Evolutionary conservation across 768 basidiomycete species (phyloP).

Genomic region (Glaciozyma antarctica): DNA sequence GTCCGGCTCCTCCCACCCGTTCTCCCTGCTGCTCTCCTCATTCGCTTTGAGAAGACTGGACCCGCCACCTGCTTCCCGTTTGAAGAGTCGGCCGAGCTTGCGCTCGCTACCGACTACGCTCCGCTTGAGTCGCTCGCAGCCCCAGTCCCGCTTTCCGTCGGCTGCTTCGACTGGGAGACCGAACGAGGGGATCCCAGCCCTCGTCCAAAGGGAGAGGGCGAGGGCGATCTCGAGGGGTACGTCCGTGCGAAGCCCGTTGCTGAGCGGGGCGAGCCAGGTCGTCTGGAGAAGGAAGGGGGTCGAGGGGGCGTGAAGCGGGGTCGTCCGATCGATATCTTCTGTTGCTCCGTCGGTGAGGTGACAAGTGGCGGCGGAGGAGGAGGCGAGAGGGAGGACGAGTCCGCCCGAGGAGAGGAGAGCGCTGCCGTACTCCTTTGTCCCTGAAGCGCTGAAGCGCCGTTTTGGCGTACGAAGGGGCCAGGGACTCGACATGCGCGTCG

Average conservation of each 20-base stretch:
- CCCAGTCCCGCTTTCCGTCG: neutral
- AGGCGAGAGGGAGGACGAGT: slow-evolving; percentile 3
- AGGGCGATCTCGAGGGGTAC: slow-evolving; percentile 16
- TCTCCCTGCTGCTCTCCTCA: neutral
- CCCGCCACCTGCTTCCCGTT: neutral
- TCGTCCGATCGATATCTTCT: neutral
- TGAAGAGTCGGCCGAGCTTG: neutral
- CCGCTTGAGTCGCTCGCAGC: slow-evolving; percentile 8
- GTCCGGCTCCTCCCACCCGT: neutral
- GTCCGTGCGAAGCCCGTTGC: slow-evolving; percentile 7
- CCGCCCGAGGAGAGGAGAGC: slow-evolving; percentile 22
- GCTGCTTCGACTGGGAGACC: slow-evolving; percentile 16
- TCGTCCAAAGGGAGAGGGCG: slow-evolving; percentile 17
- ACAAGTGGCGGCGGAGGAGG: neutral
- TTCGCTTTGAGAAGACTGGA: neutral
- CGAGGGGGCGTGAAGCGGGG: slow-evolving; percentile 7
- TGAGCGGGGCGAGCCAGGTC: slow-evolving; percentile 16
- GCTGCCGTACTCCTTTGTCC: slow-evolving; percentile 11
- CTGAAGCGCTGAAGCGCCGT: slow-evolving; percentile 20
- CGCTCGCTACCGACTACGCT: neutral
- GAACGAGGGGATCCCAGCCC: slow-evolving; percentile 15
- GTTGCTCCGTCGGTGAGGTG: neutral
- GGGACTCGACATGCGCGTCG: slow-evolving; percentile 12
- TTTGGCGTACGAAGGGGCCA: neutral
- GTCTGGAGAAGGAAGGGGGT: slow-evolving; percentile 22